These are phyloP conservation scores for Tagetes erecta DNA, from an alignment of 129 eudicot species.

Conservation along the genomic window DNA sequence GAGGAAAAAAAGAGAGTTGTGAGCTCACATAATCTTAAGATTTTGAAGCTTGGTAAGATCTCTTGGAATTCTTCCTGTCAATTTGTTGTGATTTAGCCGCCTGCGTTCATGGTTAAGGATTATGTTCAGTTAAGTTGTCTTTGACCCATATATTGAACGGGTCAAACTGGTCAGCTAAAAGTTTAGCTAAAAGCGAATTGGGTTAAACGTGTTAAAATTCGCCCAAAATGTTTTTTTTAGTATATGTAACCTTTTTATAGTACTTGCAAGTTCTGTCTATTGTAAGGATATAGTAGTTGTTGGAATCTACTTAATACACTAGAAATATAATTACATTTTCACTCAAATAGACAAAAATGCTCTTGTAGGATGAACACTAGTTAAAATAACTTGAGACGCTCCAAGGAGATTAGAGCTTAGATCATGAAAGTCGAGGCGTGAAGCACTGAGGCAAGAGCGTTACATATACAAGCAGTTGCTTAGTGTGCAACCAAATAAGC, in stretches of 20 bases:
- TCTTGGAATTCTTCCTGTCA: slow-evolving; percentile 62
- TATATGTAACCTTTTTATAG: neutral
- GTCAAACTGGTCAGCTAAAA: neutral
- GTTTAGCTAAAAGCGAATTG: neutral
- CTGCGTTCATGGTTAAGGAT: slow-evolving; percentile 24
- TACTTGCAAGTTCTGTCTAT: neutral
- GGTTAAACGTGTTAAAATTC: neutral
- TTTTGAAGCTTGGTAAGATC: slow-evolving; percentile 56
- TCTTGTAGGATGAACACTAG: neutral
- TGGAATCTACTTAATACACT: neutral
- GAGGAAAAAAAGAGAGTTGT: neutral
- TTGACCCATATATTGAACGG: neutral
- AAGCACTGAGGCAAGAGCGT: too few species aligned
- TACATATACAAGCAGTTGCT: too few species aligned
- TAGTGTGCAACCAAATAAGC: too few species aligned
- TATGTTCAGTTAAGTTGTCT: neutral
- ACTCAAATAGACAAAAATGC: neutral
- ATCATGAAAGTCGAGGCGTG: too few species aligned
- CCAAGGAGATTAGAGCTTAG: too few species aligned
- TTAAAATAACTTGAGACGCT: too few species aligned
- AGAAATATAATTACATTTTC: neutral
- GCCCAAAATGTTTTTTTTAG: neutral
- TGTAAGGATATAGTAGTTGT: neutral
- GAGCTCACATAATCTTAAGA: slow-evolving; percentile 58
- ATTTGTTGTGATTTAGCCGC: slow-evolving; percentile 50